Evolutionary conservation across 495 filamentous ascomycete species (phyloP), one percentile per base, ranked within the genome.

Genomic region (Hypoxylon lienhwacheense): DNA sequence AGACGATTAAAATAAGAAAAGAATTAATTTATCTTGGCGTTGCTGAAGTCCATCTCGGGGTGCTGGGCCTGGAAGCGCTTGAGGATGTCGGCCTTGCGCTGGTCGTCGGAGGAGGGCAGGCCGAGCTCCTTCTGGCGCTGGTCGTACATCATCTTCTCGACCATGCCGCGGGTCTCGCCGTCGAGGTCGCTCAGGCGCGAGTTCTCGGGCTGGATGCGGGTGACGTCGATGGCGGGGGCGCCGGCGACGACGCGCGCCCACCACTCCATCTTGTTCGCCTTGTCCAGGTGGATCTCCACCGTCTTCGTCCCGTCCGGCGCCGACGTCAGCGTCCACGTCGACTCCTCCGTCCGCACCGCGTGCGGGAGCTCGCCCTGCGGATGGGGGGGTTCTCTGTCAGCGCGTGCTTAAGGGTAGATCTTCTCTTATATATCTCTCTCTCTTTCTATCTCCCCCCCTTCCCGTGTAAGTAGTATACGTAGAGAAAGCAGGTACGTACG

Each of bases 91-190:
- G 80, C 69, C 81, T 98, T 97, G 77, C 86, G 85, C 76, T 91
- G 82, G 74, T 98, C 92, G 55, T 97, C 93, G 54, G 87, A 93
- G 16, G 84, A 89, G 61, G 88, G 86, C 67, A 85, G 81, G 5
- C 93, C 93, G 55, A 62, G 20, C 78, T 96, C 93, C 83, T 97
- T 97, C 79, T 96, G 91, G 35, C 88, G 78, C 80, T 98, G 93
- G 74, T 98, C 93, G 62, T 79, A 98, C 93, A 98, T 98, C 93
- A 98, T 97, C 81, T 98, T 98, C 85, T 98, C 93, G 32, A 98
- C 93, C 92, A 98, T 97, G n/a, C 82, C 77, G 52, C 93, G 80
- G 54, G 93, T 98, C 81, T 96, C 89, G 42, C 95, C 92, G 66
- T 98, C 95, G 50, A 98, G 74, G 72, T 98, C 93, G 49, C 86